Evolutionary conservation across 1,139 yeast genomes (phyloP).

Genomic region (Candida neerlandica): DNA sequence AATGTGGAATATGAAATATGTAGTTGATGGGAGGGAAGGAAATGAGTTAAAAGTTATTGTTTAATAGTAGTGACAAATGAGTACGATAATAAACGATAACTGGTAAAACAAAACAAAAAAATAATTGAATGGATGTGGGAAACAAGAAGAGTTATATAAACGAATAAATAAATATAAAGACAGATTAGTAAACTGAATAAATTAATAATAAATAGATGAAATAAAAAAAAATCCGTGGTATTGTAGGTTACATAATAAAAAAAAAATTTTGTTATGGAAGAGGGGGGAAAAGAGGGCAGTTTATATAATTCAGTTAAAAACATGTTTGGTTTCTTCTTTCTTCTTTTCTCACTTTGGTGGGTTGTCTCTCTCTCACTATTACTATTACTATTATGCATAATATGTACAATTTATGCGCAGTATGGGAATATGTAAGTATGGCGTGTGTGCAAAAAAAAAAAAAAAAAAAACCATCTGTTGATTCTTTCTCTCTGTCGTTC

Average conservation of each 20-base stretch:
- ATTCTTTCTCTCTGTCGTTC: neutral
- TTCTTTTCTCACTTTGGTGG: too few relatives aligned
- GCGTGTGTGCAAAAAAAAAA: neutral
- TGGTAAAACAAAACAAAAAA: neutral
- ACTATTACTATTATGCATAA: neutral
- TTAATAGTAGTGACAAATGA: neutral
- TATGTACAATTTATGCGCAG: neutral
- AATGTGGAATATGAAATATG: neutral
- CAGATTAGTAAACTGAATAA: neutral
- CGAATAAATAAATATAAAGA: neutral
- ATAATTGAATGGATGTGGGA: neutral
- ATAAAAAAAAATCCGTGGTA: too few relatives aligned
- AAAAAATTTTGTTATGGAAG: neutral
- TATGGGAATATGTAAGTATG: slow-evolving; percentile 1
- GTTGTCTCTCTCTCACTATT: too few relatives aligned
- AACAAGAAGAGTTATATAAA: neutral
- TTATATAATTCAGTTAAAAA: neutral
- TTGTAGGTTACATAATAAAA: neutral
- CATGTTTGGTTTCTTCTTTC: too few relatives aligned
- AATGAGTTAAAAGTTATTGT: too few relatives aligned
- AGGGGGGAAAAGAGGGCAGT: slow-evolving; percentile 1
- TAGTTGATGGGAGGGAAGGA: neutral
- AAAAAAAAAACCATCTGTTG: slow-evolving; percentile 1
- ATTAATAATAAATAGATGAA: neutral
- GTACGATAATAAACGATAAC: slow-evolving; percentile 1